phyloP scores from a whole-genome alignment of 192 early-diverging fungal genomes.

The Umbelopsis isabellina region DNA sequence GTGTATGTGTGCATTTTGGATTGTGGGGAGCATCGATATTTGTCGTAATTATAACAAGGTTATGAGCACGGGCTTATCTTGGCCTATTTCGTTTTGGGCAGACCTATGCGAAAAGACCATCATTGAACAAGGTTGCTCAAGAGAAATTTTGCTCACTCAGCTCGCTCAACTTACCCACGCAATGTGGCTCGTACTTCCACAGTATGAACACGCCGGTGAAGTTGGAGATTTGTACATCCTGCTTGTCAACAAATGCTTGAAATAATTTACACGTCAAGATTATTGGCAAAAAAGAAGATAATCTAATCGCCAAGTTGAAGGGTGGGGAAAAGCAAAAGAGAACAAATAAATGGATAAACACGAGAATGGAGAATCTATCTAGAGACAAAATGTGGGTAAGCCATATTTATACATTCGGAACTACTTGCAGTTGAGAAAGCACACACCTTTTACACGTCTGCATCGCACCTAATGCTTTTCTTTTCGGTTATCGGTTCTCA shows the following conservation, averaged over 20 bases:
- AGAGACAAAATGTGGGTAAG: background rate
- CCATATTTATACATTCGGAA: slow-evolving; percentile 20
- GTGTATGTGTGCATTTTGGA: background rate
- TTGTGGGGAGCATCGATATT: background rate
- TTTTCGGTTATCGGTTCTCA: no score
- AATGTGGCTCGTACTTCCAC: slow-evolving; percentile 26
- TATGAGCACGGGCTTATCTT: slow-evolving; percentile 17
- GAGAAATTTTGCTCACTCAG: background rate
- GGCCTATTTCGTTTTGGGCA: slow-evolving; percentile 37
- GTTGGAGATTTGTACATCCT: slow-evolving; percentile 2
- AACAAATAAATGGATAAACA: background rate
- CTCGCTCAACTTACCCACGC: slow-evolving; percentile 27
- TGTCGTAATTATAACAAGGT: background rate
- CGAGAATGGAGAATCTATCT: background rate
- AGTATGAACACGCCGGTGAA: slow-evolving; percentile 31
- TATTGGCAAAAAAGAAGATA: background rate
- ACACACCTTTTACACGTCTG: no score
- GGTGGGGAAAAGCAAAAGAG: background rate
- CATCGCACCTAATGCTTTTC: no score
- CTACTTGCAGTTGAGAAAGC: no score
- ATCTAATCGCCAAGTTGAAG: slow-evolving; percentile 4
- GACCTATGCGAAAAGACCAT: background rate
- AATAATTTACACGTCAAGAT: background rate
- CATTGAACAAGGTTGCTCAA: no score
- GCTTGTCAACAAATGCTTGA: background rate